Base-by-base conservation (phyloP, 805 yeast genomes). In the Kazachstania psychrophila region DNA sequence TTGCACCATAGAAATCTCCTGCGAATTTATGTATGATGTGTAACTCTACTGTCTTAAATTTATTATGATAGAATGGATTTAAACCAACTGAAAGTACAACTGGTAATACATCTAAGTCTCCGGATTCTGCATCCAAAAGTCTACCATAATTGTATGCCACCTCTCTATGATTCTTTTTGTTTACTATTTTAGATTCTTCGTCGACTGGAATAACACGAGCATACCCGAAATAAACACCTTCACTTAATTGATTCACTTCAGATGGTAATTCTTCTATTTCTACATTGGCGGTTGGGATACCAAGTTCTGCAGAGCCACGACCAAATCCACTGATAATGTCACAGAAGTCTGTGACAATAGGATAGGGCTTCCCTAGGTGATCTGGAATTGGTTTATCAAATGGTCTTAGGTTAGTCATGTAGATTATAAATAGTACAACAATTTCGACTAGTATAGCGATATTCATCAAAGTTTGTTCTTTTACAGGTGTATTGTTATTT, bases 51-150 rank as follows among this genome's bases (percentile, higher is more conserved):
- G 95, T 78, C 60, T 84, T 85, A 48, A 72, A 72, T 34, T 73
- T 68, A 59, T 92, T 88, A 18, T 77, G 72, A 62, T 76, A 92
- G 56, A 79, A 89, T 26, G 98, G 97, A 54, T 92, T 92, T 83
- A 87, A 85, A 1, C 99, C 99, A 14, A 92, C 70, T 7, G 95
- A 84, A 84, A 89, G 80, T 7, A 92, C 98, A 79, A 87, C 86
- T 0, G 96, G 96, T 18, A 76, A 64, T 14, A 62, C 60, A 34
- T 68, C 67, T 2, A 69, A 61, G 28, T 69, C 72, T n/a, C 47
- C 50, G 17, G 40, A 47, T 3, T 47, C 50, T 0, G 36, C 47
- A 12, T 43, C 36, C 38, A 87, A 60, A 8, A 58, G 48, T 5
- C 56, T 45, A 1, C 95, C 96, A 50, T 72, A 75, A 40, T 75